These are phyloP conservation scores for Alopecurus myosuroides DNA, from an alignment of 176 grass and related monocot species.

Conservation along the genomic window DNA sequence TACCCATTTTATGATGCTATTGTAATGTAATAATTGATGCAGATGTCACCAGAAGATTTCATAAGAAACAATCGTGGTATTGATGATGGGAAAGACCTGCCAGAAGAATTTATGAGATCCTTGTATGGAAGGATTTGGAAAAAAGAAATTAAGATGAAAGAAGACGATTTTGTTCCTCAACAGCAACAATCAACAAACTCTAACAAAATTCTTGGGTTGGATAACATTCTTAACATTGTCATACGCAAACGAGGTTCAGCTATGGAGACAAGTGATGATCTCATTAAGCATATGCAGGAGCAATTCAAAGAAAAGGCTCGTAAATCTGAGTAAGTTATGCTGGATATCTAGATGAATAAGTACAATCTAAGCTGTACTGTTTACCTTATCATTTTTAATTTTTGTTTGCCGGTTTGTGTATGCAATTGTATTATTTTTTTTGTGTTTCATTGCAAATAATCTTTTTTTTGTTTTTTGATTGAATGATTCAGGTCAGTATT, in stretches of 20 bases:
- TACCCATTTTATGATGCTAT: background rate
- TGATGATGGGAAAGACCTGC: slow-evolving; percentile 93
- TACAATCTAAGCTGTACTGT: background rate
- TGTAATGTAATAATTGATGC: slow-evolving; percentile 38
- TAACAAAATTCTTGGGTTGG: slow-evolving; percentile 95
- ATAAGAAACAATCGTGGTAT: slow-evolving; percentile 97
- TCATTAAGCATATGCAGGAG: slow-evolving; percentile 98
- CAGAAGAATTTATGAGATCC: slow-evolving; percentile 97
- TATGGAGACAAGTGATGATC: slow-evolving; percentile 92
- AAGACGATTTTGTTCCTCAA: slow-evolving; percentile 84
- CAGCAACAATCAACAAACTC: slow-evolving; percentile 76
- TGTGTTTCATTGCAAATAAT: slow-evolving; percentile 27
- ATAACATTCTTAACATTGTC: slow-evolving; percentile 98
- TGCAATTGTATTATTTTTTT: background rate
- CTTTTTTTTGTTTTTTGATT: slow-evolving; percentile 24
- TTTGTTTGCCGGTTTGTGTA: background rate
- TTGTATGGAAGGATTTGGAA: slow-evolving; percentile 92
- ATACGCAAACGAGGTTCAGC: slow-evolving; percentile 75
- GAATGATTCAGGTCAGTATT: slow-evolving; percentile 80
- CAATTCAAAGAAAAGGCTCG: slow-evolving; percentile 99
- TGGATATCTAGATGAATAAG: slow-evolving; percentile 10
- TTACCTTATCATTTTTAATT: slow-evolving; percentile 21
- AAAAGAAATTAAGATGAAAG: slow-evolving; percentile 99
- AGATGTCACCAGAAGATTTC: slow-evolving; percentile 99
- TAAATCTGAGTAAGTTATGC: slow-evolving; percentile 87